These are phyloP conservation scores for Fusarium cyanostomum DNA, from an alignment of 2,329 filamentous ascomycete genomes.

Conservation along the genomic window DNA sequence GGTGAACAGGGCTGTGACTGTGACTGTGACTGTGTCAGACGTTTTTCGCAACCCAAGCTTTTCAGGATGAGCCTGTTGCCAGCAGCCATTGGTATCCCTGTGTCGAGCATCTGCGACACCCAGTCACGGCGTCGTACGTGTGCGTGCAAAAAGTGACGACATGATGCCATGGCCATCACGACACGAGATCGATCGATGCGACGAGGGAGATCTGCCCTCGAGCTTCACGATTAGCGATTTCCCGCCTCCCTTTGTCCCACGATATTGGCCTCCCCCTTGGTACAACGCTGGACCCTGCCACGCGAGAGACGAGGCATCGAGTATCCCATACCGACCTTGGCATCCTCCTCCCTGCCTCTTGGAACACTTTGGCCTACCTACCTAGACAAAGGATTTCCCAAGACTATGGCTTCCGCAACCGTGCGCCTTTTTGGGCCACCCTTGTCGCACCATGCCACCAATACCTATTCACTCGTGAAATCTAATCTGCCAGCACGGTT, in stretches of 20 bases:
- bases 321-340: slow-evolving; percentile 8
- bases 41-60: slow-evolving; percentile 26
- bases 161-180: background rate
- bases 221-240: background rate
- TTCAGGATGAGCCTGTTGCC: background rate
- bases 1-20: slow-evolving; percentile 15
- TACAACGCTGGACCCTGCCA: background rate
- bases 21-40: slow-evolving; percentile 19
- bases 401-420: background rate
- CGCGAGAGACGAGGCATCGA: slow-evolving; percentile 8
- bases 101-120: slow-evolving; percentile 23
- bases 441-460: background rate
- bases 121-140: slow-evolving; percentile 19
- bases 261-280: slow-evolving; percentile 1
- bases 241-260: slow-evolving; percentile 12
- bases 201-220: background rate
- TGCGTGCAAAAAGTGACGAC: background rate
- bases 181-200: background rate
- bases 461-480: no score
- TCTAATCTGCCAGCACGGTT: slow-evolving; percentile 14
- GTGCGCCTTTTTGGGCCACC: slow-evolving; percentile 1
- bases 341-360: slow-evolving; percentile 12
- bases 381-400: slow-evolving; percentile 15
- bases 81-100: slow-evolving; percentile 24
- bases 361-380: slow-evolving; percentile 17